Conservation (phyloP, 2,329 filamentous ascomycete genomes). For the Clonostachys chloroleuca region DNA sequence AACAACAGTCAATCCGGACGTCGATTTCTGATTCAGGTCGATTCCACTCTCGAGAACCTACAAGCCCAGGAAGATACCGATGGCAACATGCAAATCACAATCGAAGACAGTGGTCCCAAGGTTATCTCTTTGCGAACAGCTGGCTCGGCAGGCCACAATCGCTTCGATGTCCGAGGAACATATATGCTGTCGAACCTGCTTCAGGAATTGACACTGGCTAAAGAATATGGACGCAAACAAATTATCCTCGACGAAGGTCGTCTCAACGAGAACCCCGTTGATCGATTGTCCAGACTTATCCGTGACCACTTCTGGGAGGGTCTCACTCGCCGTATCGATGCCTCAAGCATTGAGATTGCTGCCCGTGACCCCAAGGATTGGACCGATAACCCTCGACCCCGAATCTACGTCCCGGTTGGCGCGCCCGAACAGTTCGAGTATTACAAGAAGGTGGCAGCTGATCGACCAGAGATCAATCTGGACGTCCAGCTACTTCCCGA, state of each 20-base stretch:
- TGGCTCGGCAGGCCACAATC: constrained; percentile 79
- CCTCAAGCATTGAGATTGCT: constrained; percentile 78
- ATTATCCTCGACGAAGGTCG: constrained; percentile 89
- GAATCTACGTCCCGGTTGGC: constrained; percentile 84
- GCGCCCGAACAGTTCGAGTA: constrained; percentile 87
- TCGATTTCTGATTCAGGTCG: constrained; percentile 83
- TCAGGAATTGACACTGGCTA: constrained; percentile 88
- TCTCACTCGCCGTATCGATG: constrained; percentile 85
- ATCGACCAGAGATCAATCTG: constrained; percentile 77
- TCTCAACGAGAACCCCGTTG: constrained; percentile 92
- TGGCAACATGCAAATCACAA: constrained; percentile 93
- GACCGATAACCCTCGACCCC: constrained; percentile 82
- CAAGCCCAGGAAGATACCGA: constrained; percentile 89
- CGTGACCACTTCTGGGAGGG: constrained; percentile 90
- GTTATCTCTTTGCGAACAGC: constrained; percentile 81
- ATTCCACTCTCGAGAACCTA: constrained; percentile 74
- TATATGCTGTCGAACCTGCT: constrained; percentile 97
- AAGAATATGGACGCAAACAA: constrained; percentile 84
- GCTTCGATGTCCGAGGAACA: constrained; percentile 87
- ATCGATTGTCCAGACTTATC: constrained; percentile 80
- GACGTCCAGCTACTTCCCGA: constrained; percentile 80
- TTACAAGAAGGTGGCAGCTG: constrained; percentile 74
- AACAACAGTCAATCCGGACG: constrained; percentile 59
- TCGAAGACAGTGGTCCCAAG: constrained; percentile 93
- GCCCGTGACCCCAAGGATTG: constrained; percentile 92